A percentile compares a stretch with the other conserved stretches of the same genome.
These are phyloP conservation scores for Neurospora sp. DNA, from an alignment of 2,329 filamentous ascomycete genomes.

Conservation along the genomic window DNA sequence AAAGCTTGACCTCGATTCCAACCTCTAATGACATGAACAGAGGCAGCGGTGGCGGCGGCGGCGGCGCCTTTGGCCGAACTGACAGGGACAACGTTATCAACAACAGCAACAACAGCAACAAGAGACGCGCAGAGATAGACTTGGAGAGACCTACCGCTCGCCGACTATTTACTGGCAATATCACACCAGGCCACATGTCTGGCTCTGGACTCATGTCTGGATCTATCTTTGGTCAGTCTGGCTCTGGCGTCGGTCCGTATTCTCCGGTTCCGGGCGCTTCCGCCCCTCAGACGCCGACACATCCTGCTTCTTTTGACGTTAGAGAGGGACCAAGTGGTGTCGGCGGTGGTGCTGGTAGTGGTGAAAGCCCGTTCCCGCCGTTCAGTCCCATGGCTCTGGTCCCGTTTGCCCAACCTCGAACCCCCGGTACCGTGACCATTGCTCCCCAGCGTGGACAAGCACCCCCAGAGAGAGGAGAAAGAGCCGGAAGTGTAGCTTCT, in stretches of 20 bases:
- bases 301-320: background rate
- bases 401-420: background rate
- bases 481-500: background rate
- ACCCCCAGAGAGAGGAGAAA: background rate
- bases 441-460: background rate
- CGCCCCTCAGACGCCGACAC: background rate
- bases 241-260: background rate
- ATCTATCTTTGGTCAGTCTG: background rate
- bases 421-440: background rate
- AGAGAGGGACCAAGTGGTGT: background rate
- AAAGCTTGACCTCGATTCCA: background rate
- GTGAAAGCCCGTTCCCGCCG: background rate
- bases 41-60: background rate
- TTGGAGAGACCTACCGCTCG: background rate
- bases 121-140: background rate
- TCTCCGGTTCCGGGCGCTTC: background rate
- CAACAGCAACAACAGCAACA: background rate
- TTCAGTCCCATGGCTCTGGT: background rate
- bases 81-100: background rate
- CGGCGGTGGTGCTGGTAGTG: background rate
- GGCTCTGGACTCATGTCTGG: background rate
- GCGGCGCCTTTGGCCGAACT: background rate
- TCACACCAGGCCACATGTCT: background rate
- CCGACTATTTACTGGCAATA: background rate
- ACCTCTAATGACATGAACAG: background rate